phyloP scores from a whole-genome alignment of 306 rosid genomes.

The Gynostemma pentaphyllum region DNA sequence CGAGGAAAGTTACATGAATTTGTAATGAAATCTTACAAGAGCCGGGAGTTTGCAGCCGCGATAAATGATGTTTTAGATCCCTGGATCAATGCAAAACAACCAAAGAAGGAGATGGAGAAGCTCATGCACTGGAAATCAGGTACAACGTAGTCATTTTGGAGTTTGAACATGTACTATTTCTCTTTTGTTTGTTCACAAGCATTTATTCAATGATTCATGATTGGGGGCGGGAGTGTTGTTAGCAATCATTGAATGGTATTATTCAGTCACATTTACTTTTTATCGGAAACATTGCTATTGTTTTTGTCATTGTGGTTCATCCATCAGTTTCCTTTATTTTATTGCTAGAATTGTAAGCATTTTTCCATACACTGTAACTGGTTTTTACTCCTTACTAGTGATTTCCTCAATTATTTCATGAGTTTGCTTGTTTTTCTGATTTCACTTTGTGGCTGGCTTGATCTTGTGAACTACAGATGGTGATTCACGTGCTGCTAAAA shows the following conservation, averaged over 20 bases:
- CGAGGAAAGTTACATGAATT: conserved; percentile 86
- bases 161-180: background rate
- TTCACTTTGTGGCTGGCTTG: conserved; percentile 10
- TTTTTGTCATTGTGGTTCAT: background rate
- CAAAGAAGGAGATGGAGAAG: conserved; percentile 86
- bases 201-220: background rate
- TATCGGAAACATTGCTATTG: background rate
- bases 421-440: conserved; percentile 11
- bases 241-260: background rate
- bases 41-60: conserved; percentile 92
- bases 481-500: conserved; percentile 60
- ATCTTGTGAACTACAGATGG: conserved; percentile 39
- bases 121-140: conserved; percentile 80
- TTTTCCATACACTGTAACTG: background rate
- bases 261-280: background rate
- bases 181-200: background rate
- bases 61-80: conserved; percentile 95
- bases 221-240: background rate
- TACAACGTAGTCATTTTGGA: conserved; percentile 16
- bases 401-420: background rate
- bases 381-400: background rate
- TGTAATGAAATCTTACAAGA: conserved; percentile 88
- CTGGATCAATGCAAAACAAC: conserved; percentile 91
- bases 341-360: background rate
- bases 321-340: background rate